Evolutionary conservation across 2,329 filamentous ascomycete genomes (phyloP).

Genomic region (Colletotrichum tofieldiae): DNA sequence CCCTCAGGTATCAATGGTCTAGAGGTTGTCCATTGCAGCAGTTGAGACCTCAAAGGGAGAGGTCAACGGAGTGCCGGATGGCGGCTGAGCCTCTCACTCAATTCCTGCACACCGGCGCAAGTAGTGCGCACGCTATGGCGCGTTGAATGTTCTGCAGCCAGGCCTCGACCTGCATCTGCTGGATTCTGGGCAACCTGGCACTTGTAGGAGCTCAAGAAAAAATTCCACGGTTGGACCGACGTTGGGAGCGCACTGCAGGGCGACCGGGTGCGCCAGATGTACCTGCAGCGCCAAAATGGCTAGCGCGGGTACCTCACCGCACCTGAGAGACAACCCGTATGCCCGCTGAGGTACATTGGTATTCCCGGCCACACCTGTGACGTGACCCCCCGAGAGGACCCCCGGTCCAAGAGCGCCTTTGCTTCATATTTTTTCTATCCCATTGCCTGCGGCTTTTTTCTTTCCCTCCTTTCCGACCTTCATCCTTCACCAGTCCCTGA

Average conservation of each 20-base stretch:
- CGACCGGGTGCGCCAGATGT: constrained; percentile 30
- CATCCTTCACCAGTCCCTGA: constrained; percentile 49
- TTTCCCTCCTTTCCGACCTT: constrained; percentile 48
- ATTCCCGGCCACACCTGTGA: constrained; percentile 41
- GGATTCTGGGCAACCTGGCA: constrained; percentile 6
- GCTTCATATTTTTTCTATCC: constrained; percentile 44
- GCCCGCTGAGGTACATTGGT: constrained; percentile 38
- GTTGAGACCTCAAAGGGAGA: constrained; percentile 21
- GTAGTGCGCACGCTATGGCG: constrained; percentile 22
- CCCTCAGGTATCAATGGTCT: constrained; percentile 34
- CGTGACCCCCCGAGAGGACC: constrained; percentile 41
- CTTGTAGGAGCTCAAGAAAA: constrained; percentile 12
- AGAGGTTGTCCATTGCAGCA: constrained; percentile 23
- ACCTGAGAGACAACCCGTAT: constrained; percentile 29
- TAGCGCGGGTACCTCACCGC: constrained; percentile 30
- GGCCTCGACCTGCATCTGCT: constrained; percentile 8
- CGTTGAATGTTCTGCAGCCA: constrained; percentile 21
- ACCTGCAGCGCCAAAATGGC: constrained; percentile 22
- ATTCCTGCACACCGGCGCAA: constrained; percentile 27
- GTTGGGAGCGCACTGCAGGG: constrained; percentile 34
- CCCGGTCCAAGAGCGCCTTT: constrained; percentile 38
- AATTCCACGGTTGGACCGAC: constrained; percentile 36
- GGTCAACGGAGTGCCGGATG: constrained; percentile 24
- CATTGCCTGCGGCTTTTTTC: constrained; percentile 44
- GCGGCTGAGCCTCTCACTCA: constrained; percentile 36